Conservation (phyloP, 768 basidiomycete species). For the Neoboletus magnificus region DNA sequence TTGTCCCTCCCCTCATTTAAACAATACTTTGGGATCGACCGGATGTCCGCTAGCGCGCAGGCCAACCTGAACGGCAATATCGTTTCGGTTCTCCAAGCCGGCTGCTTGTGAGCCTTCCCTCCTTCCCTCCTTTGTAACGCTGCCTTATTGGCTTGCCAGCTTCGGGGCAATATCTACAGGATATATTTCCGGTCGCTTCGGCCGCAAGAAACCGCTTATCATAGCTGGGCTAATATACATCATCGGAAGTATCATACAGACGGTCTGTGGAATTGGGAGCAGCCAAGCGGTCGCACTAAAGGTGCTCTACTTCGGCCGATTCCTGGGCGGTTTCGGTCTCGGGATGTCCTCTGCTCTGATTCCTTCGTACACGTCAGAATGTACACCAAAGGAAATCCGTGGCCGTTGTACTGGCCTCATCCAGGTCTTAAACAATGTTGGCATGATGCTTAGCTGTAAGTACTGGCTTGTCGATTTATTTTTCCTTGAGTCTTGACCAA, state of each 20-base stretch:
- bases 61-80: slow-evolving; percentile 49
- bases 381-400: slow-evolving; percentile 44
- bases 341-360: slow-evolving; percentile 51
- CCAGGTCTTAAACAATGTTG: slow-evolving; percentile 31
- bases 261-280: slow-evolving; percentile 41
- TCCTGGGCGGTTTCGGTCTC: slow-evolving; percentile 59
- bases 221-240: slow-evolving; percentile 45
- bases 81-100: slow-evolving; percentile 48
- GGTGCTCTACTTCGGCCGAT: slow-evolving; percentile 48
- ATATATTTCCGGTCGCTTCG: slow-evolving; percentile 41
- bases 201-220: slow-evolving; percentile 45
- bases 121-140: background rate
- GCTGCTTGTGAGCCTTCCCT: slow-evolving; percentile 41
- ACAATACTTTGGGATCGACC: slow-evolving; percentile 45
- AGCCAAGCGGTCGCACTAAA: slow-evolving; percentile 32
- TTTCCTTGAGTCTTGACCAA: background rate
- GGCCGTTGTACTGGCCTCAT: slow-evolving; percentile 49
- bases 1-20: slow-evolving; percentile 46
- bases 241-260: slow-evolving; percentile 47
- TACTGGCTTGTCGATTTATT: background rate
- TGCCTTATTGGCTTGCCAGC: slow-evolving; percentile 14
- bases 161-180: slow-evolving; percentile 44
- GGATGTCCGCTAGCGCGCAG: slow-evolving; percentile 33
- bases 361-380: slow-evolving; percentile 52
- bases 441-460: slow-evolving; percentile 37